Evolutionary conservation across 768 basidiomycete genomes (phyloP).

Genomic region (Dacryopinax primogenitus): DNA sequence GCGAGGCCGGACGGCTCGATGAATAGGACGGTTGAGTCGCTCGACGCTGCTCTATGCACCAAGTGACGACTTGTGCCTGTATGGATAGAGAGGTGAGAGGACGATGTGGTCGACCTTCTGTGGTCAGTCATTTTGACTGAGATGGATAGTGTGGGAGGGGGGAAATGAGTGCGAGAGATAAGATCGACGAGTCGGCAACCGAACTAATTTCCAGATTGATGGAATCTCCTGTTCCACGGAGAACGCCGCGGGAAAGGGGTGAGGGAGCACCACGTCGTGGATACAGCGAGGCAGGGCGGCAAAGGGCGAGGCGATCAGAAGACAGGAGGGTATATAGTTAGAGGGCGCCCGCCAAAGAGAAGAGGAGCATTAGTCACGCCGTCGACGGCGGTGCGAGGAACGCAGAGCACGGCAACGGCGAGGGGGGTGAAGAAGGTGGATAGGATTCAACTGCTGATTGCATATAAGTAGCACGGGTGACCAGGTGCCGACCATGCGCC

Average conservation of each 20-base stretch:
- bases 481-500: neutral
- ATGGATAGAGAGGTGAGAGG: neutral
- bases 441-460: too few species aligned
- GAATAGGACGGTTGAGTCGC: neutral
- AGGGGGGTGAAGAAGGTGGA: neutral
- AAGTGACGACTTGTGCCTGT: neutral
- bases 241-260: neutral
- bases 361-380: neutral
- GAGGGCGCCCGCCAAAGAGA: neutral
- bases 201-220: neutral
- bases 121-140: neutral
- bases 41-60: neutral
- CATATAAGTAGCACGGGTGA: neutral
- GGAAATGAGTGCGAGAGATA: neutral
- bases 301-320: neutral
- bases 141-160: neutral
- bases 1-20: neutral
- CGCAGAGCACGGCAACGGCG: neutral
- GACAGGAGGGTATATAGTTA: neutral
- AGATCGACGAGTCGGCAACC: neutral
- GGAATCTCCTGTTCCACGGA: neutral
- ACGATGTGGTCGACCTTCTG: neutral
- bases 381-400: neutral
- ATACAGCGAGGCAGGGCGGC: neutral
- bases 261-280: neutral